Conservation (phyloP, 768 basidiomycete genomes). For the Crucibulum laeve region DNA sequence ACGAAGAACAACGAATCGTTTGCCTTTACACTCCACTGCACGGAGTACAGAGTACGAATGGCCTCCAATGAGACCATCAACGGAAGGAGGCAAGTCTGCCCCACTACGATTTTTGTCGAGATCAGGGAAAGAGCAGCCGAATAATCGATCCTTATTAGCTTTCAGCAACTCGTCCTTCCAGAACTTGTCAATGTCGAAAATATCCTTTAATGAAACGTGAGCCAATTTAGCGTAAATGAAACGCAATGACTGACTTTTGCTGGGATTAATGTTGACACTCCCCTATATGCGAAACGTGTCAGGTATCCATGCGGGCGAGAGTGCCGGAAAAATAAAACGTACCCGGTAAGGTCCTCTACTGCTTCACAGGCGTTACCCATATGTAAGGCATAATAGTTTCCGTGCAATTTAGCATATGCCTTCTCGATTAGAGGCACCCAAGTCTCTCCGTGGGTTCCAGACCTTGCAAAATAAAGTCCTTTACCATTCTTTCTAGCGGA, state of each 20-base stretch:
- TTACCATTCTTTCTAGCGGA: slow-evolving; percentile 43
- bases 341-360: slow-evolving; percentile 58
- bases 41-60: slow-evolving; percentile 51
- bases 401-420: slow-evolving; percentile 55
- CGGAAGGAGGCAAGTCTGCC: slow-evolving; percentile 17
- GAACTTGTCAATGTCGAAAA: slow-evolving; percentile 34
- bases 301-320: too few relatives aligned
- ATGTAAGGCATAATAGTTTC: slow-evolving; percentile 38
- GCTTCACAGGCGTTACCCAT: slow-evolving; percentile 44
- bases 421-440: slow-evolving; percentile 59
- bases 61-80: slow-evolving; percentile 31
- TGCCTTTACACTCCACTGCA: slow-evolving; percentile 41
- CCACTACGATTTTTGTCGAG: slow-evolving; percentile 18
- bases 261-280: slow-evolving; percentile 20
- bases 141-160: slow-evolving; percentile 34
- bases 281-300: slow-evolving; percentile 8
- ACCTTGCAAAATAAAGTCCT: slow-evolving; percentile 44
- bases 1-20: slow-evolving; percentile 46
- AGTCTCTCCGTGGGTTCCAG: slow-evolving; percentile 43
- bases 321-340: too few relatives aligned
- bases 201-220: slow-evolving; percentile 22
- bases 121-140: slow-evolving; percentile 29
- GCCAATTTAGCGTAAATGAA: background rate
- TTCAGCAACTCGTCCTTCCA: slow-evolving; percentile 34
- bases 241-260: slow-evolving; percentile 14